Base-by-base conservation (phyloP, 768 basidiomycete species). In the Pholiota conissans region DNA sequence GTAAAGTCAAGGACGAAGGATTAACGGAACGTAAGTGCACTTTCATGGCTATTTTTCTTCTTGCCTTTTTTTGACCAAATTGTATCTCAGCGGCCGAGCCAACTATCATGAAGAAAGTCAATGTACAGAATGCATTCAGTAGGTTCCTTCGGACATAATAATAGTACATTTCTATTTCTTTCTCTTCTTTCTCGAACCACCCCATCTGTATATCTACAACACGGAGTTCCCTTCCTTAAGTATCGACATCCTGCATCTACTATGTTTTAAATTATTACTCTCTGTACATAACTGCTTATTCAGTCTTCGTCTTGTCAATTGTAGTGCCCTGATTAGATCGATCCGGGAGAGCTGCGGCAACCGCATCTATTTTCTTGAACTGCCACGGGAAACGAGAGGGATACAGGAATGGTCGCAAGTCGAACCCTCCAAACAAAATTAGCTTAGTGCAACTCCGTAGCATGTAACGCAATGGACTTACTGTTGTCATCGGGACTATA, bases 401-500 rank as follows among this genome's bases (percentile, higher is more conserved):
- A 73, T 98, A 98, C 49, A 99, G 76, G 84, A 99, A 99, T 0
- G 95, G 97, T 34, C 97, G 86, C 29, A 98, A 72, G 69, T 99
- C 97, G 68, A 95, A 98, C 68, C 92, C 95, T 95, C 61, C 27
- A 27, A 6, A 13, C 52, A 45, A 34, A 52, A 45, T 20, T 69
- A 13, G 61, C 57, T 72, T 45, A 66, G 56, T 24, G 8, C 5
- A n/a, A 29, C 20, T n/a, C 5, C 18, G 7, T 24, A n/a, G n/a
- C n/a, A n/a, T n/a, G n/a, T n/a, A n/a, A 3, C 20, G 48, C 14
- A 28, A n/a, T 16, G 35, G 40, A 71, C 88, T 67, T 66, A 95
- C 95, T 82, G 69, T 98, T 98, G 68, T 97, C 95, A 69, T 97
- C 95, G 1, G 96, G 95, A 65, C 92, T 93, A 73, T 98, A 98